phyloP scores from a whole-genome alignment of 2,329 filamentous ascomycete species.

The Fusarium tuaranense region DNA sequence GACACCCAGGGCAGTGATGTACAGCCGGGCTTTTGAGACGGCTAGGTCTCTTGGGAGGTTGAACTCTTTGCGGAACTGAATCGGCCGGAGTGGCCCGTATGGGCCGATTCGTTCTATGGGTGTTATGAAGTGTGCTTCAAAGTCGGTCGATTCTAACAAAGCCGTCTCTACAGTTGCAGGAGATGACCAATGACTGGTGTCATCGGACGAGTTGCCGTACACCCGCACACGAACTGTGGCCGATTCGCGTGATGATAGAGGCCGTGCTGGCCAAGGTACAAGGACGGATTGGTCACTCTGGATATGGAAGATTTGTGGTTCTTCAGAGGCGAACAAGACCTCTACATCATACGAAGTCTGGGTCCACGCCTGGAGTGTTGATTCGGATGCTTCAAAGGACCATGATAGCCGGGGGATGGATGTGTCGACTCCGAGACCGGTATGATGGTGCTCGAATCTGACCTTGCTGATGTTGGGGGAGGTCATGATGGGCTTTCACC shows the following conservation, averaged over 20 bases:
- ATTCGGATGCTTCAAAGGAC: background rate
- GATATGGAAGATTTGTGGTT: background rate
- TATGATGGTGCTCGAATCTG: slow-evolving; percentile 3
- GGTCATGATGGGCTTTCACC: background rate
- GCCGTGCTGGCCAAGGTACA: slow-evolving; percentile 1
- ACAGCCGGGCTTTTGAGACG: slow-evolving; percentile 46
- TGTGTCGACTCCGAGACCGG: background rate
- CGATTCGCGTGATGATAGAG: background rate
- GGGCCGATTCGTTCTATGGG: background rate
- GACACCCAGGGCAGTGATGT: slow-evolving; percentile 56
- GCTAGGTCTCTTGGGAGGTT: background rate
- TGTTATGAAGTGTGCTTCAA: slow-evolving; percentile 9
- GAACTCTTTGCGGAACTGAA: slow-evolving; percentile 8
- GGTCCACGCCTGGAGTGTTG: background rate
- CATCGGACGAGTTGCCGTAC: background rate
- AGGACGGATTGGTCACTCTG: slow-evolving; percentile 2
- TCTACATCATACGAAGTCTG: slow-evolving; percentile 11
- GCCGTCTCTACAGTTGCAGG: slow-evolving; percentile 4
- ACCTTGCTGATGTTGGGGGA: background rate
- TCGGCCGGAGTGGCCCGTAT: slow-evolving; percentile 7
- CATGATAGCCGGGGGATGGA: slow-evolving; percentile 1
- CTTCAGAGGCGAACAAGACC: background rate
- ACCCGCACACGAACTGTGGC: background rate
- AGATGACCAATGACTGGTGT: background rate
- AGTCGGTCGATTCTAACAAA: background rate